Evolutionary conservation across 345 rosid species (phyloP), one percentile per base, ranked within the genome.

Genomic region (Crucihimalaya himalaica): DNA sequence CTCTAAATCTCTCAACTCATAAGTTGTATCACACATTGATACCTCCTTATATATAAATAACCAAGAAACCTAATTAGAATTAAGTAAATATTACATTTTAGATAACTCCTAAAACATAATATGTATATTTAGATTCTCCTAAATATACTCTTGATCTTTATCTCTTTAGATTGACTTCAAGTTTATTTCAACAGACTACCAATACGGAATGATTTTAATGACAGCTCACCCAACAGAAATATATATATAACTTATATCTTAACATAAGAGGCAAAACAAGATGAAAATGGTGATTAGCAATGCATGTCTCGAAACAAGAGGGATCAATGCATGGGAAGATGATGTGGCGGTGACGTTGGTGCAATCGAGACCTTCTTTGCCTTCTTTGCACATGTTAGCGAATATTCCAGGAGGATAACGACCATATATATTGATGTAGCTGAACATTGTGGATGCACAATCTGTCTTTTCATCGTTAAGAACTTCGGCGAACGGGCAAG

Each of bases 361-460:
- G 72, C 98, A 89, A 4, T 64, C 81, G 2, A 92, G 91, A 12
- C 98, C 98, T 0, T 85, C 52, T 70, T 84, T 80, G 21, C 79
- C 89, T 72, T 82, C 90, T 27, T 66, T 80, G 76, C 94, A 89
- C 68, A 81, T 76, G 10, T 83, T 85, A 64, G 98, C 83, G 28
- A 92, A 92, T 40, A 92, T 81, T 31, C 98, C 98, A 1, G 91
- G 94, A 12, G 96, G 96, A 72, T 87, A 89, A 68, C 82, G 91
- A 1, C 98, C 94, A 6, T 83, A 83, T 52, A 87, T 77, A 73
- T 92, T 89, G 40, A 92, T 92, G 89, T 88, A 89, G 60, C 94
- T 89, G 75, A 92, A 89, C 98, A 92, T 89, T 50, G 91, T 87
- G 2, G 82, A 3, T 6, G 96, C 88, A 70, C 94, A 89, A 51